phyloP scores from a whole-genome alignment of 2,329 filamentous ascomycete species.

The Fusarium sp. region DNA sequence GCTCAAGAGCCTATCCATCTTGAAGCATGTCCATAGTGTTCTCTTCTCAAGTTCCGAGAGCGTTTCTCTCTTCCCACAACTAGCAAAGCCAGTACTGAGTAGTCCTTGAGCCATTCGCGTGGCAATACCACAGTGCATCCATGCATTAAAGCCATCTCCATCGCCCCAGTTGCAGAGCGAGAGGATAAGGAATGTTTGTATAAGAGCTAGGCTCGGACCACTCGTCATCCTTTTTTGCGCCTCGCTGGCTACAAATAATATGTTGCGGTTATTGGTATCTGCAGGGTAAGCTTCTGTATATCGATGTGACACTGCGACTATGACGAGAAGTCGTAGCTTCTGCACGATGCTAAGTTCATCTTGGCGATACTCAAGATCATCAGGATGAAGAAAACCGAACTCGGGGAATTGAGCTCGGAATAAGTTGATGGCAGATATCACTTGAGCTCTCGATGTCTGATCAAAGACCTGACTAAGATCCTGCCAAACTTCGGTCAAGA shows the following conservation, averaged over 20 bases:
- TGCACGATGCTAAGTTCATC: conserved; percentile 12
- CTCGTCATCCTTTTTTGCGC: conserved; percentile 29
- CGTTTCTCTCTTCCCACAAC: conserved; percentile 19
- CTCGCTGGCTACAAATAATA: conserved; percentile 19
- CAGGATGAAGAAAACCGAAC: conserved; percentile 42
- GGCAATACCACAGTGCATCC: conserved; percentile 46
- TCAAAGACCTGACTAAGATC: conserved; percentile 24
- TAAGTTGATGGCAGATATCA: conserved; percentile 26
- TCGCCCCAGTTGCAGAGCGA: conserved; percentile 45
- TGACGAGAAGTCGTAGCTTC: conserved; percentile 34
- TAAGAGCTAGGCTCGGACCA: conserved; percentile 30
- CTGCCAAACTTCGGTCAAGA: neutral
- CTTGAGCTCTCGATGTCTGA: neutral
- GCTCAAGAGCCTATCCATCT: conserved; percentile 40
- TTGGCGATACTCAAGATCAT: conserved; percentile 39
- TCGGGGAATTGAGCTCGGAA: conserved; percentile 45
- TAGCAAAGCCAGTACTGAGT: conserved; percentile 35
- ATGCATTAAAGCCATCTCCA: conserved; percentile 45
- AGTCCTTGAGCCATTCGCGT: conserved; percentile 44
- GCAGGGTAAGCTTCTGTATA: neutral
- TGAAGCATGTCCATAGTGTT: conserved; percentile 44
- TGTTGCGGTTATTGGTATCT: neutral
- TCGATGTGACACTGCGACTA: conserved; percentile 32
- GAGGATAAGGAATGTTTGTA: conserved; percentile 39
- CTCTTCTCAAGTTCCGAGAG: conserved; percentile 42